Evolutionary conservation across 2,329 filamentous ascomycete species (phyloP), one percentile per base, ranked within the genome.

Genomic region (Talaromyces sp.): DNA sequence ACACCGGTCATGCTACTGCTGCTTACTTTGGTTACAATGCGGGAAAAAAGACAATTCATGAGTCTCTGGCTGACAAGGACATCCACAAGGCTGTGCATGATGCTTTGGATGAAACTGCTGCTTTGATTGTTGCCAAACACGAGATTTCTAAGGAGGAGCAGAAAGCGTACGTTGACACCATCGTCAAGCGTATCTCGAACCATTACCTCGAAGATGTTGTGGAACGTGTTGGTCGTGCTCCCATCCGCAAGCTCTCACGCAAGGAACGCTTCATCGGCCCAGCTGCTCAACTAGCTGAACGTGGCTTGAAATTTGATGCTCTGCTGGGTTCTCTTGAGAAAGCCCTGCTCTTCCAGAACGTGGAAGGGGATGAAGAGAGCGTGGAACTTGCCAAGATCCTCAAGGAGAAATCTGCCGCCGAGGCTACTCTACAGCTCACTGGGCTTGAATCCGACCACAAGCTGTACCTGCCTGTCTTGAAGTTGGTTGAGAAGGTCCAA

Each of bases 261-360:
- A 95, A 96, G 81, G 95, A 99, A 81, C 92, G 95, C 52, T 96
- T 99, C 81, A 88, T 99, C 69, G 92, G 90, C 53, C 95, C 95
- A 5, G 94, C 95, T 53, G 87, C 91, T 9, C 90, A 96, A 79
- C 86, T 99, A 18, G 92, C 92, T 53, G 92, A 96, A 82, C 83
- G 85, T 63, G 92, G 87, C 63, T 83, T 91, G 78, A 84, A 86
- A 68, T 89, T 88, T 75, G 83, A 87, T 62, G 87, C 85, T 59
- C 84, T 99, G 33, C 82, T 98, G 59, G 89, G 89, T 62, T 90
- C 91, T 23, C 86, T 95, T 53, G 94, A 98, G 82, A 92, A 94
- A 87, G 89, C 91, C 6, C 89, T 99, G 76, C 91, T 90, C 65
- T 99, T 98, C 88, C 93, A 97, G 81, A 91, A 96, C 70, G 90